Evolutionary conservation across 345 rosid genomes (phyloP), one percentile per base, ranked within the genome.

Genomic region (Aethionema arabicum): DNA sequence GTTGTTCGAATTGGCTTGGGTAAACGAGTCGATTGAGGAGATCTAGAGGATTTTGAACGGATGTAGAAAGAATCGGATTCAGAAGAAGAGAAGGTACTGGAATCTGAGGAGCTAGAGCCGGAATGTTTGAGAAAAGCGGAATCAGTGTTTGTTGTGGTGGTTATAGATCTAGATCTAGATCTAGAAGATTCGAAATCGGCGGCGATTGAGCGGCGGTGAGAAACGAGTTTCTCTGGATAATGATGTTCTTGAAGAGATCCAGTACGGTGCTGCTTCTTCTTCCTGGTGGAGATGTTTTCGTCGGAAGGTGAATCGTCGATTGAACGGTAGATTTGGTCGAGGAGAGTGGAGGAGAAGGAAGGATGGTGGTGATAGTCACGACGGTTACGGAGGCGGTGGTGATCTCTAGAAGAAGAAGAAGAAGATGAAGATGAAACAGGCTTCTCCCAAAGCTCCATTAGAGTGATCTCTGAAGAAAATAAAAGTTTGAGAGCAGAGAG

Each of bases 311-410:
- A 48, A 7, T 85, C 96, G 72, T 80, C 96, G 32, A 89, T 81
- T 9, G 96, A 89, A 59, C 87, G 87, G 80, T 83, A 86, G 65
- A 86, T 83, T 60, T 83, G 77, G 63, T 86, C 93, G 48, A 86
- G 90, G 51, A 86, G 87, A 59, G 87, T 63, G 39, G 95, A 83
- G 60, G 98, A 92, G 79, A 89, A 92, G 60, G 98, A 86, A 45
- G 93, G 91, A 75, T 50, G 61, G 38, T 21, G 27, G 2, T 21
- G 27, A 2, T 21, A 21, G 21, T 72, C 72, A 49, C 63, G 61
- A 32, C 77, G 73, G 65, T 54, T 59, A 59, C 75, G 29, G 36
- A 35, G 27, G 14, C 74, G 74, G 53, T 67, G 45, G 59, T 80
- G 77, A 53, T 3, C 4, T 42, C 52, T 61, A 64, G 72, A 12